Conservation (phyloP, 495 filamentous ascomycete species). For the Aspergillus coremiiformis region DNA sequence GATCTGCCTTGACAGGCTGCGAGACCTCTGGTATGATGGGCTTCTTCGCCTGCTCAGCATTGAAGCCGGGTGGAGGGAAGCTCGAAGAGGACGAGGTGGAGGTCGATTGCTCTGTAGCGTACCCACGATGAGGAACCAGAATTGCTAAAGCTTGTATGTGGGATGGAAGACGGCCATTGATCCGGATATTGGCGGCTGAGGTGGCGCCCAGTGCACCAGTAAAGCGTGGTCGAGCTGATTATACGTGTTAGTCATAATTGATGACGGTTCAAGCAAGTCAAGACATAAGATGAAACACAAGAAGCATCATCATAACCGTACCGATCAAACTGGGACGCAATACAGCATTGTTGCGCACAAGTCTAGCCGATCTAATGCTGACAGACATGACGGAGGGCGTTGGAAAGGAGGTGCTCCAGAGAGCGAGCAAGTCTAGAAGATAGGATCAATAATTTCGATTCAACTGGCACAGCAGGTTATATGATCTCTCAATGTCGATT, state of each 20-base stretch:
- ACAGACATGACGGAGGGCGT: slow-evolving; percentile 37
- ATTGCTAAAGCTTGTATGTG: slow-evolving; percentile 59
- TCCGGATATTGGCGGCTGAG: slow-evolving; percentile 45
- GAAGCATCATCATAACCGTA: slow-evolving; percentile 12
- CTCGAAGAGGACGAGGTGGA: slow-evolving; percentile 43
- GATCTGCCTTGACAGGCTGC: slow-evolving; percentile 13
- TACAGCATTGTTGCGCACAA: slow-evolving; percentile 34
- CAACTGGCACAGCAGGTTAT: not conserved
- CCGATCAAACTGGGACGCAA: slow-evolving; percentile 29
- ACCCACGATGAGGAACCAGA: slow-evolving; percentile 54
- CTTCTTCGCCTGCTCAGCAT: slow-evolving; percentile 83
- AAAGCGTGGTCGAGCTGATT: slow-evolving; percentile 31
- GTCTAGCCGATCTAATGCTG: slow-evolving; percentile 36
- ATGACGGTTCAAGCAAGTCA: not conserved
- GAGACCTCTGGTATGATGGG: slow-evolving; percentile 60
- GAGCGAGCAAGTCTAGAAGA: slow-evolving; percentile 20
- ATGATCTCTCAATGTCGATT: slow-evolving; percentile 5
- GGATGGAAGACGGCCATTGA: slow-evolving; percentile 51
- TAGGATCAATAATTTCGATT: slow-evolving; percentile 19
- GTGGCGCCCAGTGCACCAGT: slow-evolving; percentile 31
- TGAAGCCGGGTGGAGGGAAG: slow-evolving; percentile 89
- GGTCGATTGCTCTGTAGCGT: slow-evolving; percentile 67
- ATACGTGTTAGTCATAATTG: slow-evolving; percentile 3
- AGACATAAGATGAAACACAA: not conserved
- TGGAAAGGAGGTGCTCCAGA: slow-evolving; percentile 21